Evolutionary conservation across 1,139 yeast genomes (phyloP), one percentile per base, ranked within the genome.

Genomic region (Kodamaea alishanica): DNA sequence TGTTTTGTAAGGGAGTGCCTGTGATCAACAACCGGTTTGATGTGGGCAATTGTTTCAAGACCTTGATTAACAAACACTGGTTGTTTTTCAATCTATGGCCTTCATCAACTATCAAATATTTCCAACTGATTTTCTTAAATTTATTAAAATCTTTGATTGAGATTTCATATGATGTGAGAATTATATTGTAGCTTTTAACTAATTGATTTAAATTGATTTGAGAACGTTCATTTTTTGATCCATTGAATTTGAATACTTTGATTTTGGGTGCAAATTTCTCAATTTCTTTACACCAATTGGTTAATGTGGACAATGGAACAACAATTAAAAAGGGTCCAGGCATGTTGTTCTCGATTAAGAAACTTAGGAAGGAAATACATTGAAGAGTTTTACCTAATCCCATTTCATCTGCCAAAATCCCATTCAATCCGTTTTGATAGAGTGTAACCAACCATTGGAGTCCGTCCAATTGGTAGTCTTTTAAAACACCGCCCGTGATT

Each of bases 321-420:
- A 89, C 88, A 33, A 92, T 73, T 31, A 92, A 64, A 54, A 87
- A 90, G 0, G 97, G 96, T 0, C 97, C 97, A 22, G 63, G 60
- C 2, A 88, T 77, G 2, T 86, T 90, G 55, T 87, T 79, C 49
- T 88, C 96, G 32, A 84, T 75, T 32, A 92, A 67, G 55, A 84
- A 87, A 8, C 88, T 78, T 9, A 90, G 54, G 46, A 90, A 72
- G 0, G 95, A 75, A 41, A 92, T 86, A 33, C 94, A 84, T 58
- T 90, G 96, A 8, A 90, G 62, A 0, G 97, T 92, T 56, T 90
- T 90, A 5, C 98, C 97, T 30, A 89, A 67, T 0, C 97, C 97
- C 97, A 90, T 92, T 59, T 90, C 97, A 61, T 92, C 97, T 0
- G 97, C 97, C 25, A 92, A 65, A 27, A 92, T 89, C 3, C 98